phyloP scores from a whole-genome alignment of 176 grass and related monocot genomes.

The Poa annua region DNA sequence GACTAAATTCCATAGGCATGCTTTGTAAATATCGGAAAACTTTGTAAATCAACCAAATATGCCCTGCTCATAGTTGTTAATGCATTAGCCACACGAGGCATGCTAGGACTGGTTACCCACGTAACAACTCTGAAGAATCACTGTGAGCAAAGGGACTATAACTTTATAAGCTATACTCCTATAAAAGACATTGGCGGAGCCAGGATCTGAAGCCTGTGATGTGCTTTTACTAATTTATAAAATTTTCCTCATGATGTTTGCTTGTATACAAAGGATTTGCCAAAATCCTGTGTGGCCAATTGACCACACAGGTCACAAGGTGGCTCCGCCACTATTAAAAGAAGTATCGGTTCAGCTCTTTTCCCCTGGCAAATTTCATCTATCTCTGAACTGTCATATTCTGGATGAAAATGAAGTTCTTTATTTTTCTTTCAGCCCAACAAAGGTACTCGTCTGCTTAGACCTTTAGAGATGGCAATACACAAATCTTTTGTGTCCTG shows the following conservation, averaged over 20 bases:
- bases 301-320: too few relatives aligned
- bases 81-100: neutral
- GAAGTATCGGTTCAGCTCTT: neutral
- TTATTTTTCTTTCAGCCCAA: neutral
- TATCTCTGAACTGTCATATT: slow-evolving; percentile 7
- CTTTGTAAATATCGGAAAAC: neutral
- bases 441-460: neutral
- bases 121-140: neutral
- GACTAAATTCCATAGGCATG: neutral
- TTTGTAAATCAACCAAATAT: neutral
- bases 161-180: neutral
- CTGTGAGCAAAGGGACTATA: neutral
- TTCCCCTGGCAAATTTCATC: neutral
- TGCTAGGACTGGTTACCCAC: neutral
- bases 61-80: neutral
- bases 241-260: too few relatives aligned
- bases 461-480: slow-evolving; percentile 26
- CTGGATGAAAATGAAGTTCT: neutral
- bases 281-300: too few relatives aligned
- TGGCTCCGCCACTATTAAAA: neutral
- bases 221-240: too few relatives aligned
- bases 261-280: too few relatives aligned
- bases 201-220: too few relatives aligned
- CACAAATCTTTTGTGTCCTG: slow-evolving; percentile 15
- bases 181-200: neutral